Conservation (phyloP, 371 early-diverging fungal genomes). For the Apophysomyces trapeziformis region DNA sequence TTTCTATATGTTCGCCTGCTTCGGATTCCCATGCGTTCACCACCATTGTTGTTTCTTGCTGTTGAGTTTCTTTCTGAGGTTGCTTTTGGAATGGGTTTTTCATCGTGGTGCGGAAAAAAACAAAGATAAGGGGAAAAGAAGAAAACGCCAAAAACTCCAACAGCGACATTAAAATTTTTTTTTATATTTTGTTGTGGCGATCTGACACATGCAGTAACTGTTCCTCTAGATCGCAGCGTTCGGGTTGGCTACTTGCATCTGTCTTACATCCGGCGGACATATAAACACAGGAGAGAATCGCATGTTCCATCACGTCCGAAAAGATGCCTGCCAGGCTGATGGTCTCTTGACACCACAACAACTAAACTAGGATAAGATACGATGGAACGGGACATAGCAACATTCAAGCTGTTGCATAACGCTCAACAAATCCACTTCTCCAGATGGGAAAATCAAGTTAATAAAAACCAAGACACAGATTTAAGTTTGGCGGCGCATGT, state of each 20-base stretch:
- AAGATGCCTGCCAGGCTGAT: no score
- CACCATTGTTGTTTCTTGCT: neutral
- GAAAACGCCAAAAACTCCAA: neutral
- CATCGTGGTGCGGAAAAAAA: neutral
- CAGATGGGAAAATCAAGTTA: no score
- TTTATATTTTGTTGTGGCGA: slow-evolving; percentile 5
- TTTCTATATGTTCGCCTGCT: neutral
- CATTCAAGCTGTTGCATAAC: no score
- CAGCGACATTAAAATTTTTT: neutral
- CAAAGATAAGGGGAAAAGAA: neutral
- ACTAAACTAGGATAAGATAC: no score
- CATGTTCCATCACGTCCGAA: neutral
- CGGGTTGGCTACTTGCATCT: slow-evolving; percentile 10
- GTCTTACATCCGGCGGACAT: slow-evolving; percentile 1
- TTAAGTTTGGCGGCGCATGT: no score
- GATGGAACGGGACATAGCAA: no score
- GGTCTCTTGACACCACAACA: no score
- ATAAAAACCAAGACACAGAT: no score
- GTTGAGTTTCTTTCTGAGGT: neutral
- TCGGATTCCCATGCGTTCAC: slow-evolving; percentile 20
- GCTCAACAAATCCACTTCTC: no score
- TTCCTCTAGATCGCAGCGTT: slow-evolving; percentile 4
- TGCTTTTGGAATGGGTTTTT: neutral
- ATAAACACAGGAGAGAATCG: neutral
- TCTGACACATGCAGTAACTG: slow-evolving; percentile 9